These are phyloP conservation scores for Orbilia javanica DNA, from an alignment of 2,329 filamentous ascomycete genomes.

Conservation along the genomic window DNA sequence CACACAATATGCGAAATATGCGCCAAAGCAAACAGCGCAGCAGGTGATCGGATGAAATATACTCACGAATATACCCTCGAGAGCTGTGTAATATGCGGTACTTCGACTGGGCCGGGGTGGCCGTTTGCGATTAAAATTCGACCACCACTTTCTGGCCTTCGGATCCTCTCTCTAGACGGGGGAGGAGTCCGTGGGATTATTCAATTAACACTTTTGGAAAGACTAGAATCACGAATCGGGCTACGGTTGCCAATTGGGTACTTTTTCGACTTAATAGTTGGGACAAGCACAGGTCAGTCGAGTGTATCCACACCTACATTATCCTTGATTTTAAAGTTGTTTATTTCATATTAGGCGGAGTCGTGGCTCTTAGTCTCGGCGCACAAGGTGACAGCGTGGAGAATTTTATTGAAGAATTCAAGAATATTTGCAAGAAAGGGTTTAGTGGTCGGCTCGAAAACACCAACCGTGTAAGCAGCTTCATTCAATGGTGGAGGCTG, in stretches of 20 bases:
- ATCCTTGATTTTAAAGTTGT: background rate
- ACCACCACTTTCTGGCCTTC: background rate
- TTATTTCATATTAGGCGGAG: background rate
- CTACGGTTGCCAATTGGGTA: conserved; percentile 24
- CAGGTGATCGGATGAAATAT: background rate
- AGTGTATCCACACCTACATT: too few relatives aligned
- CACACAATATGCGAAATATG: conserved; percentile 21
- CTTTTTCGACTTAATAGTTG: conserved; percentile 37
- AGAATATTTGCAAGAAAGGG: background rate
- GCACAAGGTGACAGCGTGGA: background rate
- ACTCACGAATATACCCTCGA: background rate
- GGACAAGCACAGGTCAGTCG: conserved; percentile 26
- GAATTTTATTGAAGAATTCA: background rate
- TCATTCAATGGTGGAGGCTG: background rate
- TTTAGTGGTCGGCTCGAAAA: background rate
- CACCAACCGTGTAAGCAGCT: background rate
- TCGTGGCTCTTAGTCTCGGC: conserved; percentile 17
- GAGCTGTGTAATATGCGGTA: conserved; percentile 10
- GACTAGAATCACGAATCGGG: conserved; percentile 6
- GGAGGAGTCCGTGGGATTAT: conserved; percentile 24
- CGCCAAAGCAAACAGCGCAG: background rate
- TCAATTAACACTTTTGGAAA: background rate
- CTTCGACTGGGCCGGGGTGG: background rate
- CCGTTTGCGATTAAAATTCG: conserved; percentile 6
- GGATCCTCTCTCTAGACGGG: conserved; percentile 32